Percentiles rank a stretch among this genome's conserved stretches.
Conservation (phyloP, 805 yeast species). For the Ogataea paradorogensis region DNA sequence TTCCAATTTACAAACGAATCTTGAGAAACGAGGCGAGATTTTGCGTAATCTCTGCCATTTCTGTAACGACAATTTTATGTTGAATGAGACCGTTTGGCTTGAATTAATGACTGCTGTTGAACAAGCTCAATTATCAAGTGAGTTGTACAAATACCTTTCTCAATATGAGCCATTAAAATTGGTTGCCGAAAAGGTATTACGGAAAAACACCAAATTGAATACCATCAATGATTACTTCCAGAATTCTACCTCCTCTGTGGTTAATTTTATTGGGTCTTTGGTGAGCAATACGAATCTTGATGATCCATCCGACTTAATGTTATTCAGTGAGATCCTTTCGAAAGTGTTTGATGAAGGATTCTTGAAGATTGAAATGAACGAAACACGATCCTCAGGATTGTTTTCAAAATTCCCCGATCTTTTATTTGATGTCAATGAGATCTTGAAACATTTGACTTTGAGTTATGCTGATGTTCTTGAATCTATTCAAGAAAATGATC, state of each 20-base stretch:
- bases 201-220: background rate
- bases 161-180: background rate
- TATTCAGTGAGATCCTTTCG: slow-evolving; percentile 12
- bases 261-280: slow-evolving; percentile 6
- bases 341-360: slow-evolving; percentile 16
- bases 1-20: slow-evolving; percentile 49
- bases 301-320: slow-evolving; percentile 12
- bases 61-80: slow-evolving; percentile 21
- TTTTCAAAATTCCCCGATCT: slow-evolving; percentile 17
- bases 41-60: slow-evolving; percentile 21
- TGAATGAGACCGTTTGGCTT: slow-evolving; percentile 11
- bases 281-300: slow-evolving; percentile 2
- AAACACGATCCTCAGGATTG: slow-evolving; percentile 13
- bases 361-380: slow-evolving; percentile 16
- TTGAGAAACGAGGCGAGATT: slow-evolving; percentile 44
- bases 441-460: slow-evolving; percentile 16
- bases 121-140: slow-evolving; percentile 14
- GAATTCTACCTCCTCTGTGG: slow-evolving; percentile 2
- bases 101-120: slow-evolving; percentile 19
- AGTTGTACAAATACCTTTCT: slow-evolving; percentile 13
- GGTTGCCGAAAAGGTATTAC: slow-evolving; percentile 1
- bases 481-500: slow-evolving; percentile 8
- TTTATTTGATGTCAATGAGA: slow-evolving; percentile 18
- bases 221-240: slow-evolving; percentile 11
- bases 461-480: slow-evolving; percentile 17